Evolutionary conservation across 2,329 filamentous ascomycete species (phyloP).

Genomic region (Xylariomycetidae sp.): DNA sequence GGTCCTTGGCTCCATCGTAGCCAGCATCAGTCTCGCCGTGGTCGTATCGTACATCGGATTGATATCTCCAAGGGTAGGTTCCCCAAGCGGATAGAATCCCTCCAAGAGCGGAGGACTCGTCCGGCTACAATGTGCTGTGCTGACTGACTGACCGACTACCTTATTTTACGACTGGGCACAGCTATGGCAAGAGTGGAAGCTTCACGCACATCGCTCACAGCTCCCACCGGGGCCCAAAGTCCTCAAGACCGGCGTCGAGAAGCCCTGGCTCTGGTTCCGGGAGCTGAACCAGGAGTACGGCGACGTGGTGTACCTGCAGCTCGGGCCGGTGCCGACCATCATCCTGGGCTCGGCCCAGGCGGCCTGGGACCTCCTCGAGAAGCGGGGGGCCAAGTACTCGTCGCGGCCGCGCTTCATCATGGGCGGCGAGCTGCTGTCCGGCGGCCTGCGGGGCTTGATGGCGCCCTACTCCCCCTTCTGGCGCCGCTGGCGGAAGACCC

Average conservation of each 20-base stretch:
- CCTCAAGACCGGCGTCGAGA: conserved; percentile 32
- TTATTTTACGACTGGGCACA: no score
- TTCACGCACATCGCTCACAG: conserved; percentile 32
- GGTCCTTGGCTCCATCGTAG: no score
- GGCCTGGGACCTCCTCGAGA: conserved; percentile 40
- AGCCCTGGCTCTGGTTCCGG: conserved; percentile 40
- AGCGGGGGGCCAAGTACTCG: conserved; percentile 37
- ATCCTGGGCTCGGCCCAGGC: conserved; percentile 37
- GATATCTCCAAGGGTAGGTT: neutral
- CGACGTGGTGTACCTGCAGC: conserved; percentile 38
- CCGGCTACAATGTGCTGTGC: no score
- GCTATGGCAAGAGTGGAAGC: conserved; percentile 33
- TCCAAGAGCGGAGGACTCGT: no score
- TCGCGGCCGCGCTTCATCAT: conserved; percentile 42
- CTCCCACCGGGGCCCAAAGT: conserved; percentile 34
- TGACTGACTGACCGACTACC: no score
- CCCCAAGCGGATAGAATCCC: neutral
- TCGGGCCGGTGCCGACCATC: conserved; percentile 38
- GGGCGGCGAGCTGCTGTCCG: conserved; percentile 37
- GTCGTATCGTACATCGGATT: neutral
- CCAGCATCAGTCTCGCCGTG: neutral
- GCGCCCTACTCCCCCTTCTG: conserved; percentile 38
- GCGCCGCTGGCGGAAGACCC: conserved; percentile 37
- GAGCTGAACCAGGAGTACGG: conserved; percentile 33
- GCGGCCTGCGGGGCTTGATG: conserved; percentile 37